Conservation (phyloP, 768 basidiomycete species). For the Suillus plorans region DNA sequence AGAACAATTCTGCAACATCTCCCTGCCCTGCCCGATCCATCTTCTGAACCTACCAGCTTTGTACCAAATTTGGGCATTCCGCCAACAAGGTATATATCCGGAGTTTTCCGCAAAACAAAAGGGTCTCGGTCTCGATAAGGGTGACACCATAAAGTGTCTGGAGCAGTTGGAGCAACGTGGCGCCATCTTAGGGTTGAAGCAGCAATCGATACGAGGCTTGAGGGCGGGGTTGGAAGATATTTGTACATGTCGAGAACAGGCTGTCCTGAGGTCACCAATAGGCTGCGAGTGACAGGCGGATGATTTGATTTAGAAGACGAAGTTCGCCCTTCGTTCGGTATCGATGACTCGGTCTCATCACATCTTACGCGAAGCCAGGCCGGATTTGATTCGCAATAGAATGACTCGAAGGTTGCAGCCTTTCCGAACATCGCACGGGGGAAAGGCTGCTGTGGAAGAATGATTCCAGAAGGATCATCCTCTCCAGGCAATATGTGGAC, state of each 20-base stretch:
- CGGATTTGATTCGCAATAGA: slow-evolving; percentile 87
- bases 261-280: slow-evolving; percentile 90
- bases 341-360: slow-evolving; percentile 17
- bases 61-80: slow-evolving; percentile 86
- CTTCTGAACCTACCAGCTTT: slow-evolving; percentile 50
- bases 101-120: slow-evolving; percentile 83
- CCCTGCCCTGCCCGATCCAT: slow-evolving; percentile 24
- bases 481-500: slow-evolving; percentile 88
- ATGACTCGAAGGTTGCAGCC: slow-evolving; percentile 53
- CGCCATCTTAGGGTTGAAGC: slow-evolving; percentile 86
- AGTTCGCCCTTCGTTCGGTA: neutral
- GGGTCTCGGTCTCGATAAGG: slow-evolving; percentile 88
- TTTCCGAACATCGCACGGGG: slow-evolving; percentile 89
- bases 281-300: slow-evolving; percentile 44
- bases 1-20: slow-evolving; percentile 71
- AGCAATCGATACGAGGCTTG: slow-evolving; percentile 72
- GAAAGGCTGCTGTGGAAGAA: slow-evolving; percentile 91
- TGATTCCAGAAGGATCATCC: slow-evolving; percentile 82
- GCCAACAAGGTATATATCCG: slow-evolving; percentile 91
- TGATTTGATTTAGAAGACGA: slow-evolving; percentile 9
- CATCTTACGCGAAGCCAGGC: slow-evolving; percentile 72
- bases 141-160: slow-evolving; percentile 98
- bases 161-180: slow-evolving; percentile 97
- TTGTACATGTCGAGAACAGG: slow-evolving; percentile 94
- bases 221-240: slow-evolving; percentile 73